A percentile compares a stretch with the other conserved stretches of the same genome.
Conservation (phyloP, 2,329 filamentous ascomycete genomes). For the Purpureocillium lavendulum region DNA sequence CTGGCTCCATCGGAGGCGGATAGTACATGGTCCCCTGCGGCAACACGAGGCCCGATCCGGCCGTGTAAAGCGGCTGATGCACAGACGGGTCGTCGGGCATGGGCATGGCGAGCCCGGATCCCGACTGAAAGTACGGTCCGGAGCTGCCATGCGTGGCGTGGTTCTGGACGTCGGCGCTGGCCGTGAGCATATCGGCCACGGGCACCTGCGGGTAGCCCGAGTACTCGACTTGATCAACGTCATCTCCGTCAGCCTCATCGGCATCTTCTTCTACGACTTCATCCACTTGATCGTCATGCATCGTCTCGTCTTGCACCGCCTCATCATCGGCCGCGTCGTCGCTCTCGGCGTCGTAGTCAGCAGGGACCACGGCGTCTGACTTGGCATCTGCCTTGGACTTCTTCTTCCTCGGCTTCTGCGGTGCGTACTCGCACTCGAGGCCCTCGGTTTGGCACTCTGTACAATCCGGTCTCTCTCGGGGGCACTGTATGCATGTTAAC, state of each 20-base stretch:
- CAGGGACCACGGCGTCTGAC: constrained; percentile 9
- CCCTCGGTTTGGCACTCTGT: constrained; percentile 23
- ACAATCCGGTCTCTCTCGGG: constrained; percentile 30
- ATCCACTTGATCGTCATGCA: constrained; percentile 7
- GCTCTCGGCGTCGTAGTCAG: constrained; percentile 9
- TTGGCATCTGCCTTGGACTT: constrained; percentile 8
- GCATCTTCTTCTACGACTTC: constrained; percentile 9
- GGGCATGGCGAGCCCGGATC: constrained; percentile 14
- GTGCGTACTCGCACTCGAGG: constrained; percentile 29
- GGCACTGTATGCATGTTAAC: constrained; percentile 22
- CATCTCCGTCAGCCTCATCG: constrained; percentile 2
- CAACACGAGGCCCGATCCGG: constrained; percentile 7
- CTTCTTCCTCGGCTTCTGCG: constrained; percentile 17
- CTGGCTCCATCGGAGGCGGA: constrained; percentile 4
- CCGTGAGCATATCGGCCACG: constrained; percentile 17
- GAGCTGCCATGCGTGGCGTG: constrained; percentile 11
- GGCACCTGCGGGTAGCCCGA: constrained; percentile 19
- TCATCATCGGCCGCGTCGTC: constrained; percentile 3
- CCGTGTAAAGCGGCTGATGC: constrained; percentile 7
- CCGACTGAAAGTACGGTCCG: constrained; percentile 19
- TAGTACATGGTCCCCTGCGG: constrained; percentile 12
- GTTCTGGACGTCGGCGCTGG: constrained; percentile 10
- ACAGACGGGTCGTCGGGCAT: constrained; percentile 12
- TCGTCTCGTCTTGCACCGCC: constrained; percentile 6
- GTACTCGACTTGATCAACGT: constrained; percentile 7